Evolutionary conservation across 2,329 filamentous ascomycete species (phyloP).

Genomic region (Xylariaceae sp.): DNA sequence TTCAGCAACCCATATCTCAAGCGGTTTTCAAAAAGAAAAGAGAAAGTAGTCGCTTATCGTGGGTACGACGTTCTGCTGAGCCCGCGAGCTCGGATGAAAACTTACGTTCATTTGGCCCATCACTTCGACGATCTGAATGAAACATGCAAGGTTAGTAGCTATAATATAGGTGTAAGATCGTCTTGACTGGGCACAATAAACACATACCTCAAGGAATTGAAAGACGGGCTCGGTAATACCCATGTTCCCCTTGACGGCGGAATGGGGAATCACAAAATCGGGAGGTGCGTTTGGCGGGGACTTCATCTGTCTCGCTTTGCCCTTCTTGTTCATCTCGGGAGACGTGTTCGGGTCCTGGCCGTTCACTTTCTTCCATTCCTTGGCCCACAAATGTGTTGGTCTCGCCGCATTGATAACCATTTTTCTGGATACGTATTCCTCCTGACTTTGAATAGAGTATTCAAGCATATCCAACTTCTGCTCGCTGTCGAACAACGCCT

Average conservation of each 20-base stretch:
- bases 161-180: too few relatives aligned
- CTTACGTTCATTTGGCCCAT: constrained; percentile 58
- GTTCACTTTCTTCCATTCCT: constrained; percentile 60
- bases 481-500: constrained; percentile 71
- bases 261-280: constrained; percentile 56
- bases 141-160: background rate
- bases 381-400: constrained; percentile 58
- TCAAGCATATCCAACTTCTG: constrained; percentile 82
- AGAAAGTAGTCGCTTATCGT: background rate
- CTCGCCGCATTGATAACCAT: constrained; percentile 57
- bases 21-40: background rate
- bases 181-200: background rate
- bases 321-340: constrained; percentile 64
- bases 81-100: background rate
- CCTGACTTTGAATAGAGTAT: constrained; percentile 68
- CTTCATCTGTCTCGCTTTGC: constrained; percentile 54
- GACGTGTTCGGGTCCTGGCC: constrained; percentile 52
- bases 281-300: constrained; percentile 55
- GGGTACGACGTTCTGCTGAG: background rate
- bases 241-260: constrained; percentile 50
- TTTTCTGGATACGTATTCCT: constrained; percentile 75
- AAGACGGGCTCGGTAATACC: constrained; percentile 57
- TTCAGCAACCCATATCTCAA: background rate
- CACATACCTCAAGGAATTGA: constrained; percentile 59
- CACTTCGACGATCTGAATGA: constrained; percentile 57